A percentile compares a stretch with the other conserved stretches of the same genome.
These are phyloP conservation scores for Penicillium canariense DNA, from an alignment of 495 filamentous ascomycete species.

Conservation along the genomic window DNA sequence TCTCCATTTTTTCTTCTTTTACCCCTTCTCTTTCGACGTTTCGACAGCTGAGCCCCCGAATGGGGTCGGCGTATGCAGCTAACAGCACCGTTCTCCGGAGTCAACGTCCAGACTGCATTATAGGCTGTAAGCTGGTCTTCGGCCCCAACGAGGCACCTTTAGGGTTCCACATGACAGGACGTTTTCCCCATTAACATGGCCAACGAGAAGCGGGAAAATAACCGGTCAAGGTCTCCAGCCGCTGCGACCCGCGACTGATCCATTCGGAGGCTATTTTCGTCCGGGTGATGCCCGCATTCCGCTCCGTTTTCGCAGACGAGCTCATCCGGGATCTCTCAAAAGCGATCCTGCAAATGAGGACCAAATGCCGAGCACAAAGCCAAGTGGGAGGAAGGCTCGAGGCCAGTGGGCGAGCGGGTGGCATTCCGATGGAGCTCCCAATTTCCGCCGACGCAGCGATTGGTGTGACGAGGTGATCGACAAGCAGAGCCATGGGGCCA, in stretches of 20 bases:
- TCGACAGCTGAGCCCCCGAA: slow-evolving; percentile 1
- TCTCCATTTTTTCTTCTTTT: background rate
- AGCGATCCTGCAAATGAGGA: background rate
- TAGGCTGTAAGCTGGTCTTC: slow-evolving; percentile 7
- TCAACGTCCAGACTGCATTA: slow-evolving; percentile 19
- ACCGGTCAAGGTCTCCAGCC: background rate
- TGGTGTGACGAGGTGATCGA: slow-evolving; percentile 30
- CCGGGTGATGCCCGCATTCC: background rate
- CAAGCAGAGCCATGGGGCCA: slow-evolving; percentile 16
- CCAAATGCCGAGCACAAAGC: too few relatives aligned
- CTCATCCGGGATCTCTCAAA: background rate
- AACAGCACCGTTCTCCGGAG: slow-evolving; percentile 13
- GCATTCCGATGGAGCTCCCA: slow-evolving; percentile 18
- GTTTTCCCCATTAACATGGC: background rate
- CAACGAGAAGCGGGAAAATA: background rate
- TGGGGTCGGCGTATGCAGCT: slow-evolving; percentile 15
- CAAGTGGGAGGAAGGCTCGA: too few relatives aligned
- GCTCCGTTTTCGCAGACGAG: background rate
- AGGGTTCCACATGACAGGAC: slow-evolving; percentile 11
- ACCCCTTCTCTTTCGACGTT: background rate
- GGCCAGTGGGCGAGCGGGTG: background rate
- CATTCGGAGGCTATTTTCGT: background rate
- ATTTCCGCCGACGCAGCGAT: slow-evolving; percentile 24
- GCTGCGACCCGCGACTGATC: background rate
- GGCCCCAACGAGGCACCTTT: background rate